phyloP scores from a whole-genome alignment of 805 yeast genomes.

The Nematodospora valgi region DNA sequence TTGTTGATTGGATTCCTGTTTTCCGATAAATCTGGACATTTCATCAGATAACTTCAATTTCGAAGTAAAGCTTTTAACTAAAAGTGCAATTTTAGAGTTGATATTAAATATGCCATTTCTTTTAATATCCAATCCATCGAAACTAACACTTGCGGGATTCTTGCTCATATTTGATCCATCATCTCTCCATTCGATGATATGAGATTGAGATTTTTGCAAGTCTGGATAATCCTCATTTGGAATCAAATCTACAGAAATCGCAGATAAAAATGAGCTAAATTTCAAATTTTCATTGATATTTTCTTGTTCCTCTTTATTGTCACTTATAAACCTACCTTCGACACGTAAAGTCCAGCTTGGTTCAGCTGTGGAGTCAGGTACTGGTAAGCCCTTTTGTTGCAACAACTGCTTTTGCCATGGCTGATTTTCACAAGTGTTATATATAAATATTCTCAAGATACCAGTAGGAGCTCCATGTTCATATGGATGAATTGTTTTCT shows the following conservation, averaged over 20 bases:
- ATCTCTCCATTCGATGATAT: constrained; percentile 88
- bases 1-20: constrained; percentile 77
- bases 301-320: constrained; percentile 18
- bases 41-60: constrained; percentile 60
- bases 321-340: constrained; percentile 76
- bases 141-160: constrained; percentile 24
- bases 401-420: constrained; percentile 61
- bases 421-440: constrained; percentile 80
- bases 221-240: constrained; percentile 39
- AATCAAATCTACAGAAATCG: constrained; percentile 74
- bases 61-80: constrained; percentile 66
- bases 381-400: constrained; percentile 18
- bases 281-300: constrained; percentile 32
- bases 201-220: constrained; percentile 18
- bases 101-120: constrained; percentile 63
- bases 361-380: constrained; percentile 23
- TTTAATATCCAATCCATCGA: constrained; percentile 87
- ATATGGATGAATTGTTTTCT: constrained; percentile 37
- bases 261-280: constrained; percentile 78
- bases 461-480: constrained; percentile 47
- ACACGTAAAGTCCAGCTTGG: constrained; percentile 82
- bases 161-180: constrained; percentile 30
- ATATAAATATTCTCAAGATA: constrained; percentile 72
- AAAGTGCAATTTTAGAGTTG: constrained; percentile 66
- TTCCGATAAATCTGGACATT: constrained; percentile 70